Evolutionary conservation across 2,329 filamentous ascomycete species (phyloP).

Genomic region (Parasarocladium wereldwijsianum): DNA sequence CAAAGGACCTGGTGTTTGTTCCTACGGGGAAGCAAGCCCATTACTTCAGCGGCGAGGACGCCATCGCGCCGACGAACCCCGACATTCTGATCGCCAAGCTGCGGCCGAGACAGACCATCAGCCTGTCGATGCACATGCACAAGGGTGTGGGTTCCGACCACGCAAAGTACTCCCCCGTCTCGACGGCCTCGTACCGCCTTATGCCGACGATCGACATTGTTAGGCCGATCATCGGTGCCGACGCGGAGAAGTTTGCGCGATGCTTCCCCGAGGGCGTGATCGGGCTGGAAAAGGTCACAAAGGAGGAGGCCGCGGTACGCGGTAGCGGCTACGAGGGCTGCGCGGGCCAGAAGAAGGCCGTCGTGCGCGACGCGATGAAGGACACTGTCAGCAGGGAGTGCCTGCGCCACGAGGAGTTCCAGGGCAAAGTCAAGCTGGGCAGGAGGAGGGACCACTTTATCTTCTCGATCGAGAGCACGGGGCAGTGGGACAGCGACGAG

Average conservation of each 20-base stretch:
- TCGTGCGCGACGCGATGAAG: slow-evolving; percentile 76
- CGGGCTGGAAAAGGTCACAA: slow-evolving; percentile 56
- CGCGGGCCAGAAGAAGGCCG: slow-evolving; percentile 71
- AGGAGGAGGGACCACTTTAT: slow-evolving; percentile 92
- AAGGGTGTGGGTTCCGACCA: slow-evolving; percentile 92
- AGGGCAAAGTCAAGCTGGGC: slow-evolving; percentile 88
- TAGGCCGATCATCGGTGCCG: slow-evolving; percentile 68
- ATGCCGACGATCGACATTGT: slow-evolving; percentile 77
- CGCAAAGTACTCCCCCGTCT: slow-evolving; percentile 92
- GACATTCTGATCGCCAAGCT: slow-evolving; percentile 92
- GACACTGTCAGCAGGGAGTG: slow-evolving; percentile 93
- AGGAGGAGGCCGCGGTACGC: slow-evolving; percentile 43
- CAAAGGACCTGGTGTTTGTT: slow-evolving; percentile 60
- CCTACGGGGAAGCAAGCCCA: slow-evolving; percentile 59
- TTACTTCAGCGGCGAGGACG: slow-evolving; percentile 52
- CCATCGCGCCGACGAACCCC: slow-evolving; percentile 68
- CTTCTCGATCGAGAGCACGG: slow-evolving; percentile 86
- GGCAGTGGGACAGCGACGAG: slow-evolving; percentile 87
- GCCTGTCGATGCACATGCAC: slow-evolving; percentile 81
- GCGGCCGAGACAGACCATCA: slow-evolving; percentile 76
- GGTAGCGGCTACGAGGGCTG: slow-evolving; percentile 57
- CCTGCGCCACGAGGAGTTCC: slow-evolving; percentile 81
- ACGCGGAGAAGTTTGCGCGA: slow-evolving; percentile 76
- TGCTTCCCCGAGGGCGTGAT: slow-evolving; percentile 91
- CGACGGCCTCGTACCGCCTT: slow-evolving; percentile 84